phyloP scores from a whole-genome alignment of 441 rosid genomes.

The Populus hybrid region DNA sequence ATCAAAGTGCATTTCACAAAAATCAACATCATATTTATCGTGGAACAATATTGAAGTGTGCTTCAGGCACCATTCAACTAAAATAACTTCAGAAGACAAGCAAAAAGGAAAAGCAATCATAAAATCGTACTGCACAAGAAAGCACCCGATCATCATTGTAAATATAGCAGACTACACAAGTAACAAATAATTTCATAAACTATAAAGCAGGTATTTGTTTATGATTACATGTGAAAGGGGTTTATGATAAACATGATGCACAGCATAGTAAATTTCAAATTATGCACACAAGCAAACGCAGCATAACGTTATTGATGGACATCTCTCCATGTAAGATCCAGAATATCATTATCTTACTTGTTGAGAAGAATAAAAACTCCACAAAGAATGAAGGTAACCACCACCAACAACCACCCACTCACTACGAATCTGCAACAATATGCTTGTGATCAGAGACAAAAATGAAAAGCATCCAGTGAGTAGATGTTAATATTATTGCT shows the following conservation, averaged over 20 bases:
- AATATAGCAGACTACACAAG: not conserved
- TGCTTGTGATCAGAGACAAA: conserved; percentile 16
- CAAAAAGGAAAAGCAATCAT: not conserved
- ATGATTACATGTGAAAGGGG: not conserved
- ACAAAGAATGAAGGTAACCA: conserved; percentile 77
- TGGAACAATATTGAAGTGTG: not conserved
- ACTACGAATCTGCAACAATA: conserved; percentile 59
- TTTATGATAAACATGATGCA: not conserved
- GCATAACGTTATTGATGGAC: not conserved
- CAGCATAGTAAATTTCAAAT: not conserved
- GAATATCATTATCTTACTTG: conserved; percentile 51
- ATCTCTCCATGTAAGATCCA: not conserved
- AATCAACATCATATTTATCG: not conserved
- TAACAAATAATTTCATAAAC: not conserved
- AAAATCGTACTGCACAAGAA: not conserved
- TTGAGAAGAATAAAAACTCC: conserved; percentile 77
- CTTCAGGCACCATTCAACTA: not conserved
- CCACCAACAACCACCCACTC: conserved; percentile 94
- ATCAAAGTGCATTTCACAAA: not conserved
- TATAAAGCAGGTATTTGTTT: not conserved
- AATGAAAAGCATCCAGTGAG: not conserved
- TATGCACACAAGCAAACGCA: not conserved
- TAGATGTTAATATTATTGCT: not conserved
- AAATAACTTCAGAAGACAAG: not conserved
- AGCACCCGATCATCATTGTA: not conserved